Base-by-base conservation (phyloP, 345 rosid genomes). In the Brassica carinata region DNA sequence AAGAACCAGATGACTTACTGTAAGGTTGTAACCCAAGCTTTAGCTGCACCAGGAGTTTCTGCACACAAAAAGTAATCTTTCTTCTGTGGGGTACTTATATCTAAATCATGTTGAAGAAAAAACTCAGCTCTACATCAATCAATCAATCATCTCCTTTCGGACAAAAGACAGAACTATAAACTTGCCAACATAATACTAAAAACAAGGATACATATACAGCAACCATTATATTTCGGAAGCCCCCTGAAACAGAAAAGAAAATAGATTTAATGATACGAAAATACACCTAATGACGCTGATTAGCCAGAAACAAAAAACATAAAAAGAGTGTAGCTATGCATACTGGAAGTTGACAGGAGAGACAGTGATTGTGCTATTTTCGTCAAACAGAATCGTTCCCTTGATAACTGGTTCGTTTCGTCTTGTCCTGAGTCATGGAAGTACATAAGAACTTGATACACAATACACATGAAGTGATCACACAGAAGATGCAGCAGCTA, bases 271-370 rank as follows among this genome's bases (percentile, higher is more conserved):
- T 40, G 8, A 18, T 17, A 63, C 2, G 11, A 74, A 69, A 18
- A 69, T 34, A 70, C 61, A 29, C 77, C 58, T 15, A 64, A 48
- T 11, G 58, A 69, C 4, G 5, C 31, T 18, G 70, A 67, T 34
- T 23, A 59, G 1, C 2, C 36, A 51, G 1, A 30, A 6, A 2
- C 9, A 14, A 51, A 0, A 76, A 11, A 1, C 26, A 23, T 23
- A 43, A 8, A 68, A 43, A 55, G 33, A 45, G 11, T 17, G 72
- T 33, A 58, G 64, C 45, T 2, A 70, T 80, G 69, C 95, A 87
- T 89, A 96, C 99, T 94, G 87, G 86, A 96, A 96, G 84, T 96
- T 96, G 61, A 96, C 98, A 26, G 97, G 98, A 68, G 99, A 96
- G 43, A 90, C 23, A 0, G 92, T 71, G 72, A 96, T 94, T 23